Conservation (phyloP, 352 stramenopile genomes). For the Pythium periplocum region DNA sequence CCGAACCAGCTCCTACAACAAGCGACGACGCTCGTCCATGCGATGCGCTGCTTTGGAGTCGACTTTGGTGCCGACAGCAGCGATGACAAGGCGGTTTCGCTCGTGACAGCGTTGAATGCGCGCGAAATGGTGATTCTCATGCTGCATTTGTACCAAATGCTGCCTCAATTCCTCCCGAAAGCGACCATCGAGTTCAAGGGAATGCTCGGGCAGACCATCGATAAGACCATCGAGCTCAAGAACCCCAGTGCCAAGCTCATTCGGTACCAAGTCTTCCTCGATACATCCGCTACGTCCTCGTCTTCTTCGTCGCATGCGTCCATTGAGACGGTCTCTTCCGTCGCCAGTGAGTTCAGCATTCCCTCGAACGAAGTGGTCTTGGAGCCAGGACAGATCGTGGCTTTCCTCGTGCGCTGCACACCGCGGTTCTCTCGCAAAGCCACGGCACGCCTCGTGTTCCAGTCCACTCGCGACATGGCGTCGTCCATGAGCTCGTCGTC, state of each 20-base stretch:
- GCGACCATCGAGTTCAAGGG: conserved; percentile 91
- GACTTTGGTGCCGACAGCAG: conserved; percentile 67
- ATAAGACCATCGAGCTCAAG: conserved; percentile 92
- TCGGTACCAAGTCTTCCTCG: conserved; percentile 87
- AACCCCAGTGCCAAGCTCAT: conserved; percentile 85
- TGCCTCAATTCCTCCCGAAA: conserved; percentile 92
- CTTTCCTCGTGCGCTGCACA: conserved; percentile 80
- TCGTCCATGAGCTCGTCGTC: conserved; percentile 9
- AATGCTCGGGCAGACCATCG: conserved; percentile 75
- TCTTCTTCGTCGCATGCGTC: background rate
- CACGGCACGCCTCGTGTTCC: conserved; percentile 87
- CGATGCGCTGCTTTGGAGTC: conserved; percentile 59
- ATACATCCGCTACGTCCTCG: conserved; percentile 22
- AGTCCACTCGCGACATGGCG: conserved; percentile 43
- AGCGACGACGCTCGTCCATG: conserved; percentile 44
- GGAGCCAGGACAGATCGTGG: conserved; percentile 63
- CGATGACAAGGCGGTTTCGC: conserved; percentile 31
- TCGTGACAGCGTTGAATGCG: conserved; percentile 29
- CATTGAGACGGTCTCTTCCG: background rate
- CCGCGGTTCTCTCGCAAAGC: conserved; percentile 84
- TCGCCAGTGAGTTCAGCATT: conserved; percentile 64
- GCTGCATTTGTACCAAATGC: conserved; percentile 87
- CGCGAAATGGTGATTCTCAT: conserved; percentile 82
- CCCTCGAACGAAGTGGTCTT: conserved; percentile 63
- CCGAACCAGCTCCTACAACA: conserved; percentile 52